Conservation (phyloP, 2,329 filamentous ascomycete species). For the Exophiala lecanii-corni region DNA sequence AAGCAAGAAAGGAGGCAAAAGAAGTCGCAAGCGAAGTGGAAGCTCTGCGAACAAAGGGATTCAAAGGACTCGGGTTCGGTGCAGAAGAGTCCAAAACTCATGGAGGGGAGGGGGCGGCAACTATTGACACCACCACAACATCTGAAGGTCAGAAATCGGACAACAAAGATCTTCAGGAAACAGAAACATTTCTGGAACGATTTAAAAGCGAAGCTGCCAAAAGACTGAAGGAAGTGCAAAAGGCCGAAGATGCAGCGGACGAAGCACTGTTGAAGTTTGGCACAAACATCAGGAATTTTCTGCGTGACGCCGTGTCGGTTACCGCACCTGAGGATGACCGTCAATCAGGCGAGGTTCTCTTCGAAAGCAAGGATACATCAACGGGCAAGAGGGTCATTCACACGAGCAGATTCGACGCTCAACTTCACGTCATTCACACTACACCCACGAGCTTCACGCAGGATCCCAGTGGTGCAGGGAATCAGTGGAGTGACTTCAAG, state of each 20-base stretch:
- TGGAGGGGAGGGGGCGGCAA: conserved; percentile 30
- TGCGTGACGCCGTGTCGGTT: conserved; percentile 85
- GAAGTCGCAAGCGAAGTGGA: conserved; percentile 79
- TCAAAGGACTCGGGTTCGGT: conserved; percentile 15
- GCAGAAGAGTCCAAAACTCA: conserved; percentile 24
- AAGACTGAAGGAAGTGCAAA: conserved; percentile 81
- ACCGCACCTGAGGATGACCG: conserved; percentile 60
- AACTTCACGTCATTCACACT: conserved; percentile 91
- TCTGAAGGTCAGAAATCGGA: conserved; percentile 22
- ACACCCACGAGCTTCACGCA: conserved; percentile 74
- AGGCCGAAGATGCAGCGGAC: conserved; percentile 91
- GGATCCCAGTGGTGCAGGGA: conserved; percentile 56
- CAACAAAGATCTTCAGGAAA: conserved; percentile 39
- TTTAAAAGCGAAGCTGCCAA: conserved; percentile 74
- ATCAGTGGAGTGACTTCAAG: conserved; percentile 67
- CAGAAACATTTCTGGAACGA: conserved; percentile 66
- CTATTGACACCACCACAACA: conserved; percentile 27
- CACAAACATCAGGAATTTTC: conserved; percentile 79
- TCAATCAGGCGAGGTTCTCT: conserved; percentile 63
- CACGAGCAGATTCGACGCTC: conserved; percentile 88
- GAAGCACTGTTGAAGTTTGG: conserved; percentile 92
- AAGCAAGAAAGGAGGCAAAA: conserved; percentile 75
- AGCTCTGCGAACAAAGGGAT: conserved; percentile 57
- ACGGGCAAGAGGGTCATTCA: conserved; percentile 90
- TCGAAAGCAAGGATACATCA: conserved; percentile 86